Percentiles rank a stretch among this genome's conserved stretches.
phyloP scores from a whole-genome alignment of 768 basidiomycete species.

The Termitomyces sp. region DNA sequence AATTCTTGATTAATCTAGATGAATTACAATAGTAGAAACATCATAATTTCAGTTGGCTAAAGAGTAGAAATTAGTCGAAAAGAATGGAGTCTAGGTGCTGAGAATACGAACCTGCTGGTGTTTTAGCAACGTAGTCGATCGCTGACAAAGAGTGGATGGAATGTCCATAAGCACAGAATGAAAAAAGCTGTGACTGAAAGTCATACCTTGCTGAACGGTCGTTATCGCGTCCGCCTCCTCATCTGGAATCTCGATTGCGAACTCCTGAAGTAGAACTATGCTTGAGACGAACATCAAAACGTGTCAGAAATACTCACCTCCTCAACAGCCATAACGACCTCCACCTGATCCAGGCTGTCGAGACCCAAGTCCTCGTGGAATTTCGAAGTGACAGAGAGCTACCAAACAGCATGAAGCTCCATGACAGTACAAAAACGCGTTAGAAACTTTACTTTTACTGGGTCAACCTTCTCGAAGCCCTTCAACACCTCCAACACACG shows the following conservation, averaged over 20 bases:
- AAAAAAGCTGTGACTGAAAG: not conserved
- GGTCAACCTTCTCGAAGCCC: constrained; percentile 86
- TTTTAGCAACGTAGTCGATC: constrained; percentile 92
- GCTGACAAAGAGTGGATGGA: constrained; percentile 43
- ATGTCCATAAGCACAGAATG: constrained; percentile 10
- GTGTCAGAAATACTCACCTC: constrained; percentile 47
- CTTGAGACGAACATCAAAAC: constrained; percentile 1
- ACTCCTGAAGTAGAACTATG: constrained; percentile 58
- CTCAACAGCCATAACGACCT: constrained; percentile 99
- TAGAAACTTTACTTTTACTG: constrained; percentile 49
- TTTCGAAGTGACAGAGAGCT: constrained; percentile 30
- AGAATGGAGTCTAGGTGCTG: not conserved
- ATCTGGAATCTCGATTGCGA: constrained; percentile 96
- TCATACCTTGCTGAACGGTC: constrained; percentile 85
- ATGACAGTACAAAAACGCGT: not conserved
- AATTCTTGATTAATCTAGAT: too few relatives aligned
- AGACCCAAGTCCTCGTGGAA: constrained; percentile 85
- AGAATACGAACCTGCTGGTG: constrained; percentile 66
- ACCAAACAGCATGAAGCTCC: not conserved
- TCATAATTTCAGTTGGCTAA: too few relatives aligned
- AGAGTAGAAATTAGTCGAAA: too few relatives aligned
- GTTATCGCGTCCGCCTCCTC: constrained; percentile 93
- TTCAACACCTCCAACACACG: constrained; percentile 83
- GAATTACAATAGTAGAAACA: too few relatives aligned
- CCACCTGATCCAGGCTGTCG: constrained; percentile 95